Evolutionary conservation across 192 early-diverging fungal species (phyloP), one percentile per base, ranked within the genome.

Genomic region (Rhizoclosmatium globosum): DNA sequence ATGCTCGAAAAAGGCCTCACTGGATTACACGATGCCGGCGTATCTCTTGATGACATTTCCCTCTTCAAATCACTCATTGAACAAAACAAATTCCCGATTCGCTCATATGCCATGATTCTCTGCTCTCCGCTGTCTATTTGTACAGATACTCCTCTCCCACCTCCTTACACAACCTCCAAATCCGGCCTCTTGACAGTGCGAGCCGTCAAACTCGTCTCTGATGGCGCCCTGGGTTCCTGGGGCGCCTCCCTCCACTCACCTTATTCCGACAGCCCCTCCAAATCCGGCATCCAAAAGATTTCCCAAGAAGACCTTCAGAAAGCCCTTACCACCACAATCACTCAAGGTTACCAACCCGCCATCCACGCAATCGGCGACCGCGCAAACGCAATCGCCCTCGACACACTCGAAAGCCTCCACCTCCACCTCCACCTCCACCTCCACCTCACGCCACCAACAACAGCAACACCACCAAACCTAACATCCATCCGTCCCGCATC

Each of bases 211-310:
- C 67, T 91, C 17, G 79, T 91, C 70, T 64, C 88, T 69, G 90
- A 91, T 76, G 90, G 90, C 2, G 90, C 89, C 3, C 68, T 91
- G 17, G 89, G 89, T 19, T 82, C 81, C 47, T 90, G 89, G 89
- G 89, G 89, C 43, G 89, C 89, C 7, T 79, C 84, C 39, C 68
- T 82, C 74, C 48, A 71, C 47, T 82, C 78, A 62, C 68, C 79
- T 15, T 81, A 77, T 67, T 50, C 69, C 77, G 89, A 90, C 77
- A 72, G 86, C 31, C 78, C 85, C 15, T 68, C 39, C 3, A 87
- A 85, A 47, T 58, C 62, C 2, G 89, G 89, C 1, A 48, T 91
- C 39, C 15, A 89, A 13, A 69, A 82, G 45, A 80, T 83, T 17
- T 31, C 76, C 3, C 23, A 21, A 19, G 66, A 79, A 31, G 17